Conservation (phyloP, 768 basidiomycete genomes). For the Nidula microcarpa region DNA sequence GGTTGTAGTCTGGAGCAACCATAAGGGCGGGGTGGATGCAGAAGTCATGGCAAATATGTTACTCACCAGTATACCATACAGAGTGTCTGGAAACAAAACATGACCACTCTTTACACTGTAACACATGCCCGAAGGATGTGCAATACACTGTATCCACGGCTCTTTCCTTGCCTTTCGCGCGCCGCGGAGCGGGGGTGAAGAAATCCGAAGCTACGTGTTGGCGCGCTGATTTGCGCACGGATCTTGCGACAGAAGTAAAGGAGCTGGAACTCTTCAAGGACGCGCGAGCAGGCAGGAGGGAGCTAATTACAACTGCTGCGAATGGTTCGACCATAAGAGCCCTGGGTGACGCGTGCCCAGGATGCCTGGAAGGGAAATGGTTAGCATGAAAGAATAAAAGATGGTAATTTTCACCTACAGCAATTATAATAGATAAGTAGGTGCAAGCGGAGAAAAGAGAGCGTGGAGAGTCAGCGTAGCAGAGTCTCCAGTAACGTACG, state of each 20-base stretch:
- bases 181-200: conserved; percentile 51
- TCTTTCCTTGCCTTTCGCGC: conserved; percentile 52
- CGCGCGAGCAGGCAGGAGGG: conserved; percentile 34
- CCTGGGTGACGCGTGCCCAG: conserved; percentile 15
- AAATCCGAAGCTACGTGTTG: conserved; percentile 40
- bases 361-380: not conserved
- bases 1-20: too few species aligned
- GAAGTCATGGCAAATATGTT: too few species aligned
- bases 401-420: conserved; percentile 9
- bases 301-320: conserved; percentile 48
- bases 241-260: conserved; percentile 5
- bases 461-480: too few species aligned
- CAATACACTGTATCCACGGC: conserved; percentile 21
- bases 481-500: too few species aligned
- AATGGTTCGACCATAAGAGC: conserved; percentile 59
- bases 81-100: conserved; percentile 43
- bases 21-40: too few species aligned
- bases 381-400: not conserved
- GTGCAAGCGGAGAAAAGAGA: too few species aligned
- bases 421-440: too few species aligned
- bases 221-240: conserved; percentile 17
- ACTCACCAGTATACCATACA: conserved; percentile 48
- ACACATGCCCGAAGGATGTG: conserved; percentile 24
- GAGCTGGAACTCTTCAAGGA: conserved; percentile 9
- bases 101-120: conserved; percentile 42